Percentiles rank a stretch among this genome's conserved stretches.
Conservation (phyloP, 2,329 filamentous ascomycete species). For the Aspergillus versicolor region DNA sequence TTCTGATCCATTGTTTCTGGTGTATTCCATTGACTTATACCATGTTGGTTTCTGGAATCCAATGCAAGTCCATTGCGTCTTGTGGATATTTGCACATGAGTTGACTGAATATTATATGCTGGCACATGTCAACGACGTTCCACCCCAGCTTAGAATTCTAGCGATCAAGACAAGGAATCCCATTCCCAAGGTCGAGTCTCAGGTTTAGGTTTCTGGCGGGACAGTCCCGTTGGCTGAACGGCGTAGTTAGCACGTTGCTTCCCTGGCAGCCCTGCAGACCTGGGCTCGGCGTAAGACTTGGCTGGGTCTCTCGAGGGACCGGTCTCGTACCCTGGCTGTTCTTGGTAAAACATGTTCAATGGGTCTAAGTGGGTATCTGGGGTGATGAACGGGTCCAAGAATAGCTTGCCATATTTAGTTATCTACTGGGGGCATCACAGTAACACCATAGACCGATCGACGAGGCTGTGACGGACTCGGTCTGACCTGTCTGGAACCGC, state of each 20-base stretch:
- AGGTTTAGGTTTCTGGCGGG: too few species aligned
- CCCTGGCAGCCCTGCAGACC: background rate
- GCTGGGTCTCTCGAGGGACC: background rate
- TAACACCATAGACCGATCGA: too few species aligned
- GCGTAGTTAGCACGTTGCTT: too few species aligned
- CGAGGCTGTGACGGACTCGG: too few species aligned
- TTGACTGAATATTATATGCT: background rate
- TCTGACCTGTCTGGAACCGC: too few species aligned
- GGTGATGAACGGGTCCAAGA: too few species aligned
- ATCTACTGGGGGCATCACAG: too few species aligned
- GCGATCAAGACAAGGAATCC: background rate
- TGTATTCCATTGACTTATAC: background rate
- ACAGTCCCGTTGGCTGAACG: too few species aligned
- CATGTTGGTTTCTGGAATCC: background rate
- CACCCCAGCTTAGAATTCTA: too few species aligned
- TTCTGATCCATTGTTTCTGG: background rate
- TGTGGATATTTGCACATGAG: background rate
- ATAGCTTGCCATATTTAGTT: too few species aligned
- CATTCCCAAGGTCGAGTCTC: background rate
- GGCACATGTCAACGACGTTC: background rate
- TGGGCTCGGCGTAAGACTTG: background rate
- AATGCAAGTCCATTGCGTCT: background rate
- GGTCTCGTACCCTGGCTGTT: background rate
- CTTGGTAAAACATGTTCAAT: background rate
- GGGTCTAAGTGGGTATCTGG: background rate